A percentile compares a stretch with the other conserved stretches of the same genome.
Evolutionary conservation across 108 stramenopile species (phyloP).

Genomic region (Skeletonema potamos): DNA sequence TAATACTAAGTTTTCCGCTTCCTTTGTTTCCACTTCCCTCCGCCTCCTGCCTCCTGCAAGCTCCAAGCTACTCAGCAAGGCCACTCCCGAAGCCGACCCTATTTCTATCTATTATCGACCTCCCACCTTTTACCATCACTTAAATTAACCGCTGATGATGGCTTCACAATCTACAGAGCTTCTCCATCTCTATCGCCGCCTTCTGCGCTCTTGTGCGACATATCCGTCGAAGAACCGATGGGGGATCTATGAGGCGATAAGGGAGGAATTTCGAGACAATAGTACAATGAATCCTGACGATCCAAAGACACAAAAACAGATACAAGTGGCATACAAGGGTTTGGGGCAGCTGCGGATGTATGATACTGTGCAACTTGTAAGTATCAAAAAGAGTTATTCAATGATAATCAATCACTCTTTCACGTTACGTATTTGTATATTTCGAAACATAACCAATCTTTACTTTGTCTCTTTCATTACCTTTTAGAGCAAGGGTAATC

Average conservation of each 20-base stretch:
- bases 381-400: background rate
- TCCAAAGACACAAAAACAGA: conserved; percentile 59
- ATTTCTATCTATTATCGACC: no score
- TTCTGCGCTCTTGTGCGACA: conserved; percentile 67
- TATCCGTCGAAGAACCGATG: conserved; percentile 79
- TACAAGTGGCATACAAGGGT: conserved; percentile 79
- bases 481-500: conserved; percentile 38
- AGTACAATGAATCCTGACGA: conserved; percentile 46
- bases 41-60: no score
- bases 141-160: conserved; percentile 17
- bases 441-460: background rate
- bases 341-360: conserved; percentile 76
- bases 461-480: background rate
- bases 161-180: conserved; percentile 42
- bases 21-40: no score
- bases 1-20: conserved; percentile 3
- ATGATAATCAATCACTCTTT: background rate
- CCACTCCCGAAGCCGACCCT: no score
- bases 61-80: no score
- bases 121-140: no score
- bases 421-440: background rate
- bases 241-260: conserved; percentile 75
- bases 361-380: conserved; percentile 40
- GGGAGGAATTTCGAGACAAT: conserved; percentile 79
- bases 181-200: conserved; percentile 63